Base-by-base conservation (phyloP, 2,329 filamentous ascomycete genomes). In the Pseudogymnoascus sp. region DNA sequence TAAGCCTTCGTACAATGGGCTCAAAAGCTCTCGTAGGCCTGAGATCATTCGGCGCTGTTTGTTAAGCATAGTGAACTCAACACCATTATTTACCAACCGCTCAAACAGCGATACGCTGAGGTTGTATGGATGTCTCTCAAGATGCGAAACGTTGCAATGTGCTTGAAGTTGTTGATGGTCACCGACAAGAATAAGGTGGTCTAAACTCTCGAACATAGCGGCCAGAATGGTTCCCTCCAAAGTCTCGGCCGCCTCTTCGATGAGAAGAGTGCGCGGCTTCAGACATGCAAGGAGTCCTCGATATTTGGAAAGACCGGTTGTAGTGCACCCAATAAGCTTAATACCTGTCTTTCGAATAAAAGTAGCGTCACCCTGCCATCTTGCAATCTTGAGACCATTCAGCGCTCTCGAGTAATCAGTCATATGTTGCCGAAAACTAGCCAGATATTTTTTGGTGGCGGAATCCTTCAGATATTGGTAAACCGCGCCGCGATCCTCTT, bases 241-340 rank as follows among this genome's bases (percentile, higher is more conserved):
- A 4, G 72, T 74, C 70, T 90, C 87, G 0, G 86, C 88, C 4
- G 88, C 88, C 74, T 90, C 88, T 77, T 90, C 88, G 59, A 90
- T 84, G 22, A 90, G 72, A 0, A 89, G 78, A 2, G 86, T 77
- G 59, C 79, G 82, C 0, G 87, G 86, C n/a, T 81, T 78, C 2
- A 89, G 68, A 22, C 82, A 81, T 3, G 85, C 78, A 11, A 90
- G 74, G 0, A 90, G 75, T 3, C 79, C 81, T 12, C 88, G 81
- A 66, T 90, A 89, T 68, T 90, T 90, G 71, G 84, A 86, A 12
- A 90, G 72, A 4, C 88, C 88, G 0, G 88, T 90, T 0, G 85
- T 89, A 0, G 88, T 90, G 31, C 73, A 75, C 3, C 72, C 73
- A 37, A 75, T 69, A 1, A 75, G 60, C 43, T 73, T 75, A 19